Percentiles rank a stretch among this genome's conserved stretches.
These are phyloP conservation scores for Cenchrus americanus DNA, from an alignment of 176 grass and related monocot genomes.

Conservation along the genomic window DNA sequence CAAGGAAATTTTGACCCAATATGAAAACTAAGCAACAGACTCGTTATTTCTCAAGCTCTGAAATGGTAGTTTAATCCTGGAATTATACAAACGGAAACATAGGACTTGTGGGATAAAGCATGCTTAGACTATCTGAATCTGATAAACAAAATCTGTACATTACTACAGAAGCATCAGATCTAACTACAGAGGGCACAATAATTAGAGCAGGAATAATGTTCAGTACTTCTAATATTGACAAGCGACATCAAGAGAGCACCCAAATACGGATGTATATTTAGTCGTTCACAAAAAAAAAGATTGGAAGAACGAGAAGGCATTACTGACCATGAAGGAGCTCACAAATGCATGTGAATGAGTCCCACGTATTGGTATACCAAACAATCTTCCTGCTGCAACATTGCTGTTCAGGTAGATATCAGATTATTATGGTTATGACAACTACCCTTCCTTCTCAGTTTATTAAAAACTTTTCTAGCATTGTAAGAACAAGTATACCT, in stretches of 20 bases:
- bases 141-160: slow-evolving; percentile 11
- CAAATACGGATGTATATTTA: background rate
- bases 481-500: background rate
- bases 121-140: background rate
- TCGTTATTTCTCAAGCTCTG: background rate
- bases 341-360: slow-evolving; percentile 99
- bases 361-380: slow-evolving; percentile 96
- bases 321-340: slow-evolving; percentile 89
- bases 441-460: background rate
- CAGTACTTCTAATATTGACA: slow-evolving; percentile 11
- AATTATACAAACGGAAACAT: background rate
- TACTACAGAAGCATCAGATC: slow-evolving; percentile 15
- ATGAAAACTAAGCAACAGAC: background rate
- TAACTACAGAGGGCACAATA: slow-evolving; percentile 17
- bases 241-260: background rate
- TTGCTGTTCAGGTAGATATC: slow-evolving; percentile 69
- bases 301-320: slow-evolving; percentile 4
- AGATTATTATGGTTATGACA: background rate
- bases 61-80: slow-evolving; percentile 10
- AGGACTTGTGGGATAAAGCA: slow-evolving; percentile 12
- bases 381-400: slow-evolving; percentile 87
- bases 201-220: background rate
- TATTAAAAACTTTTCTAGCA: background rate
- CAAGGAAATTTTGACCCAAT: background rate
- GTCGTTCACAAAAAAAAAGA: slow-evolving; percentile 6